phyloP scores from a whole-genome alignment of 2,329 filamentous ascomycete species.

The Diaporthe velutina region DNA sequence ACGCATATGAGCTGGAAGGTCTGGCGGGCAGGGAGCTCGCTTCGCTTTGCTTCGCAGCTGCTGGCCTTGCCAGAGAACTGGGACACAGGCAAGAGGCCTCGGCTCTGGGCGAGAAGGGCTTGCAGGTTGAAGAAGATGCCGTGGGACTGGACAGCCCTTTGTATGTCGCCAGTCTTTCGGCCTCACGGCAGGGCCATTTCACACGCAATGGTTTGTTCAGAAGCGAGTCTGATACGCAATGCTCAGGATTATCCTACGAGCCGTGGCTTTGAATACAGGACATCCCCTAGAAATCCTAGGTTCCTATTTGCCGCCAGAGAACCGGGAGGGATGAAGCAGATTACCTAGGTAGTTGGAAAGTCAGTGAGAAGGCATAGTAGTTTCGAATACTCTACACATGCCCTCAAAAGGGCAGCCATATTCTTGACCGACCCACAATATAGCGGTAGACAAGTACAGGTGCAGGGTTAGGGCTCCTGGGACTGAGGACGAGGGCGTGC shows the following conservation, averaged over 20 bases:
- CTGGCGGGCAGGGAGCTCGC: slow-evolving; percentile 11
- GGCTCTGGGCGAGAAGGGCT: neutral
- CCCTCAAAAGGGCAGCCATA: neutral
- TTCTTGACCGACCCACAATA: neutral
- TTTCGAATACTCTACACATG: no score
- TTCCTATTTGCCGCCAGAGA: no score
- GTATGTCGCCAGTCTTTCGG: neutral
- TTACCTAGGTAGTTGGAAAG: no score
- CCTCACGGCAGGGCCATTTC: neutral
- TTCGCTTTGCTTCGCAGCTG: slow-evolving; percentile 17
- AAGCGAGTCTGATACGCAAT: neutral
- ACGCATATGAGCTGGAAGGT: slow-evolving; percentile 6
- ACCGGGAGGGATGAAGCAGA: no score
- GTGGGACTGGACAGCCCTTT: slow-evolving; percentile 9
- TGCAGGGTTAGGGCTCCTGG: neutral
- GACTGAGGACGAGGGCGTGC: neutral
- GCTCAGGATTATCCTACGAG: neutral
- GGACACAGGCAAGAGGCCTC: neutral
- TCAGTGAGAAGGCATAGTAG: no score
- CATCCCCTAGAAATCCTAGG: no score
- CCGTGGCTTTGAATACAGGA: neutral
- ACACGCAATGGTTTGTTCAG: neutral
- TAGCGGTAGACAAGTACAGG: no score
- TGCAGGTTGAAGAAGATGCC: neutral
- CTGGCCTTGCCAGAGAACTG: neutral